Percentiles rank a stretch among this genome's conserved stretches.
These are phyloP conservation scores for Solanum aculeatissimum DNA, from an alignment of 305 asterid genomes.

Conservation along the genomic window DNA sequence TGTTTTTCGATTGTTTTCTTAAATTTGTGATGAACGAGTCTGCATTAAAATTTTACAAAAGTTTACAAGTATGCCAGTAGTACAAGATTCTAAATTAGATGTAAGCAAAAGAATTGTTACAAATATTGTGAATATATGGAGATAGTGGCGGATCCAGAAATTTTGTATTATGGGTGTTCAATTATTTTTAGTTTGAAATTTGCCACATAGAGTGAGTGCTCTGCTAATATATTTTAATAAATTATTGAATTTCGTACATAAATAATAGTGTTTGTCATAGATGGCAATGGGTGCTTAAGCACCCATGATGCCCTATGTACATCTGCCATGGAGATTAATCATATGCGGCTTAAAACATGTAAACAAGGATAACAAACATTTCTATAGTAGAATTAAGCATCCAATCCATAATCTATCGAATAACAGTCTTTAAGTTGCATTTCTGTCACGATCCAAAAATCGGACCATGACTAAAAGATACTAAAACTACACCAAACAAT, in stretches of 20 bases:
- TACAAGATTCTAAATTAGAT: neutral
- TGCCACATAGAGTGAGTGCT: too few species aligned
- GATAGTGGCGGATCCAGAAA: too few species aligned
- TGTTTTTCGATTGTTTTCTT: neutral
- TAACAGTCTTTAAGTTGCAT: neutral
- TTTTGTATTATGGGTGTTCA: too few species aligned
- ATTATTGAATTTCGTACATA: too few species aligned
- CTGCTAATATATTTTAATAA: too few species aligned
- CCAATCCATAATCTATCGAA: neutral
- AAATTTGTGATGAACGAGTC: neutral
- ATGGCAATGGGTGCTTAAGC: too few species aligned
- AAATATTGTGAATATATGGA: neutral
- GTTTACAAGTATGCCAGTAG: neutral
- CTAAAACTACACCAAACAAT: too few species aligned
- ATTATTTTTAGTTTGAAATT: too few species aligned
- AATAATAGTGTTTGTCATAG: too few species aligned
- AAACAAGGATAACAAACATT: neutral
- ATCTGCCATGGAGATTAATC: neutral
- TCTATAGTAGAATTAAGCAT: neutral
- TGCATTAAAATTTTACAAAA: neutral
- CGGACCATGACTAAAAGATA: too few species aligned
- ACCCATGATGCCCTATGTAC: too few species aligned
- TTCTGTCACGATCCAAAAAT: too few species aligned
- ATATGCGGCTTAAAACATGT: neutral
- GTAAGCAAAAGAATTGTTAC: neutral